Evolutionary conservation across 2,329 filamentous ascomycete species (phyloP), one percentile per base, ranked within the genome.

Genomic region (Fusarium tricinctum): DNA sequence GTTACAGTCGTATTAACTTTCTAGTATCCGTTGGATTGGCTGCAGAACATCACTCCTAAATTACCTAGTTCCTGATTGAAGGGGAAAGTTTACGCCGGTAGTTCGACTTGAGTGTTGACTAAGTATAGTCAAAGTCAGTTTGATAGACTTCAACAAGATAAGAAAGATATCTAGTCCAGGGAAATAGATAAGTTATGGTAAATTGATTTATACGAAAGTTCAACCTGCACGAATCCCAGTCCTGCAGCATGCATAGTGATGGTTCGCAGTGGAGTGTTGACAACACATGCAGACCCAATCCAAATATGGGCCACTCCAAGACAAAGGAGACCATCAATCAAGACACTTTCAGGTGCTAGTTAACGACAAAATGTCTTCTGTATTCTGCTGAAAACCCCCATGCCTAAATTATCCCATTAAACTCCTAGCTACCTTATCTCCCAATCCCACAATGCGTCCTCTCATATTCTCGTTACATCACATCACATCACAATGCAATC

Each of bases 401-500:
- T 64, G 65, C 46, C 47, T 32, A 5, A 40, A 58, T 46, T 47
- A 47, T 52, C 30, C 47, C 44, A 50, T 33, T 19, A 35, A 63
- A 55, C 42, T 45, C 63, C 55, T 12, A 30, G 30, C 13, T 15
- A n/a, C 35, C 32, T 4, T 38, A 17, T 32, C 42, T 42, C 47
- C 17, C 40, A 33, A 28, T 6, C 15, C 33, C 19, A 19, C 19
- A 19, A 12, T 49, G 10, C 22, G 15, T 62, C 38, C 38, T n/a
- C 48, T 51, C 50, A 44, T 50, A 50, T 26, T 33, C 42, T 62
- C 45, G 23, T 62, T 10, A 22, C 51, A n/a, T 65, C 35, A 69
- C 51, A n/a, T 65, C 35, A 69, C 66, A 70, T 68, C 39, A 70
- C 66, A 44, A 61, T 22, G 20, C 52, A 59, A 15, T 76, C 62